phyloP scores from a whole-genome alignment of 352 stramenopile genomes.

The Albugo laibachii region DNA sequence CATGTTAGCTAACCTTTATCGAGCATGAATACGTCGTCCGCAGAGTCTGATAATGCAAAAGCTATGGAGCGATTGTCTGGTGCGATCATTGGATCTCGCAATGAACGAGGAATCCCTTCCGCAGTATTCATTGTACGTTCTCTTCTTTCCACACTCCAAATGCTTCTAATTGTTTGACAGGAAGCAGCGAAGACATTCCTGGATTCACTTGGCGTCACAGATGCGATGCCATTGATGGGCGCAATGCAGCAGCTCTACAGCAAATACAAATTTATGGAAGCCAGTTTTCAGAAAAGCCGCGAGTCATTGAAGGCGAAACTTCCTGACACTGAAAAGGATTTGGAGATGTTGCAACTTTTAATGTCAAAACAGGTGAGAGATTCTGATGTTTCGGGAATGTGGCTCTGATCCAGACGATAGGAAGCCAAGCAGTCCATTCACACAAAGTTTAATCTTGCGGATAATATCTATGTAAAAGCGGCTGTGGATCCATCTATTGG shows the following conservation, averaged over 20 bases:
- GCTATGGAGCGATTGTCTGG: constrained; percentile 45
- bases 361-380: constrained; percentile 36
- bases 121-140: constrained; percentile 54
- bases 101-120: constrained; percentile 53
- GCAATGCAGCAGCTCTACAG: constrained; percentile 73
- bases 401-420: constrained; percentile 4
- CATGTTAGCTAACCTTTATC: no score
- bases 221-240: constrained; percentile 57
- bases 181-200: constrained; percentile 60
- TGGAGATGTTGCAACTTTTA: constrained; percentile 57
- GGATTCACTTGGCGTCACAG: constrained; percentile 21
- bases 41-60: constrained; percentile 27
- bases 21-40: no score
- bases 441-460: constrained; percentile 87
- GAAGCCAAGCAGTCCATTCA: constrained; percentile 63
- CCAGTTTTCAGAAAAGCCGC: constrained; percentile 65
- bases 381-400: background rate
- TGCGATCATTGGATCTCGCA: constrained; percentile 57
- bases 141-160: constrained; percentile 3
- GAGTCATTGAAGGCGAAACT: constrained; percentile 80
- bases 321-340: constrained; percentile 81
- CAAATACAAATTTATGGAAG: constrained; percentile 85
- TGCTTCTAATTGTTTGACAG: constrained; percentile 7
- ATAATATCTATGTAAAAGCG: constrained; percentile 91
- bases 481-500: constrained; percentile 76